A percentile compares a stretch with the other conserved stretches of the same genome.
These are phyloP conservation scores for Hemisphaericaspora lyxosophila DNA, from an alignment of 1,139 yeast genomes.

Conservation along the genomic window DNA sequence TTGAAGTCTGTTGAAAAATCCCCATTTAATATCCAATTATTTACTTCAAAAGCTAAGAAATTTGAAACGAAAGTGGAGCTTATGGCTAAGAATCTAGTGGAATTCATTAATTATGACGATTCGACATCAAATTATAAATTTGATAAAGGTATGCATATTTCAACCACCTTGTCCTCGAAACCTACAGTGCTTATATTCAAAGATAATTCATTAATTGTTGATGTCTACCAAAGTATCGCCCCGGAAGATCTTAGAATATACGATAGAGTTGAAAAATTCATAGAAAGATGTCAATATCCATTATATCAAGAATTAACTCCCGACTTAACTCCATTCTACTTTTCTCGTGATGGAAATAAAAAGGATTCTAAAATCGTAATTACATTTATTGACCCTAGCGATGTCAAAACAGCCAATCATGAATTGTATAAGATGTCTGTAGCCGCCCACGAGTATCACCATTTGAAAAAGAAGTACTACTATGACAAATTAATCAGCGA, in stretches of 20 bases:
- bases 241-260: slow-evolving; percentile 60
- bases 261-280: slow-evolving; percentile 48
- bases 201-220: slow-evolving; percentile 53
- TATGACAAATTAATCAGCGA: slow-evolving; percentile 36
- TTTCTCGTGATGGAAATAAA: slow-evolving; percentile 24
- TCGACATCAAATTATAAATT: slow-evolving; percentile 26
- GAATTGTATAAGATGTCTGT: slow-evolving; percentile 45
- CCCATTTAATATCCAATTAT: slow-evolving; percentile 55
- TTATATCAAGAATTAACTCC: slow-evolving; percentile 52
- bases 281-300: slow-evolving; percentile 49
- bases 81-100: slow-evolving; percentile 45
- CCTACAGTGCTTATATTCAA: slow-evolving; percentile 64
- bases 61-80: slow-evolving; percentile 38
- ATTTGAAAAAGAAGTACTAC: slow-evolving; percentile 43
- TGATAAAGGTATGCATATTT: slow-evolving; percentile 45
- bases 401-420: slow-evolving; percentile 35
- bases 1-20: slow-evolving; percentile 57
- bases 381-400: slow-evolving; percentile 48
- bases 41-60: slow-evolving; percentile 48
- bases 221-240: slow-evolving; percentile 58
- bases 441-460: slow-evolving; percentile 55
- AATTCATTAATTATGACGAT: slow-evolving; percentile 42
- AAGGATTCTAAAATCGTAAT: slow-evolving; percentile 50
- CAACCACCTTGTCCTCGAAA: slow-evolving; percentile 54
- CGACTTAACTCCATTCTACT: slow-evolving; percentile 30